Evolutionary conservation across 208 protist genomes (phyloP), one percentile per base, ranked within the genome.

Genomic region (Lotmaria passim): DNA sequence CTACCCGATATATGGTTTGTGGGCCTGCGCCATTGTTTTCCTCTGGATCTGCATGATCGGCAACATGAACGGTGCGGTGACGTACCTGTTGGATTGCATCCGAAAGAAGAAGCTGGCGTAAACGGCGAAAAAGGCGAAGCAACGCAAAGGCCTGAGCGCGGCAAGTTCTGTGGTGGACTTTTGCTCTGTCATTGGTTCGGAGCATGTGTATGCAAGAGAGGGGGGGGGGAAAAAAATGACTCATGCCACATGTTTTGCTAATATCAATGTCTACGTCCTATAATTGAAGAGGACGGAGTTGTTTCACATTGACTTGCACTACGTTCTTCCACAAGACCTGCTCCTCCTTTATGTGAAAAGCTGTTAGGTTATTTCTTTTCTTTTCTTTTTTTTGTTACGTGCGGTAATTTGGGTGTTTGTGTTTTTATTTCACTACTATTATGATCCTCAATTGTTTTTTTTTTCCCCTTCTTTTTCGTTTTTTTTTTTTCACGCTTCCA

Each of bases 1-100:
- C 50, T 97, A 90, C 79, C 83, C 70, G 44, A 76, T 76, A 24
- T 76, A 76, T 15, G 7, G 31, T 15, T 60, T 76, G 17, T 76
- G 70, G 70, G 53, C 62, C 62, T 70, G 61, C 43, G 70, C 70
- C 0, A 76, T 76, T 33, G 56, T 76, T 8, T 50, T 76, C 15
- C 19, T 64, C 10, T 76, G 70, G 70, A 56, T 76, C 7, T 60
- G 66, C 26, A 6, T 76, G 7, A 69, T 76, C 30, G 70, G 15
- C 24, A 76, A 69, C 30, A 48, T 69, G 53, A 76, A 76, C 23
- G 70, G 70, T 23, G 70, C 70, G 7, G 17, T 76, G 43, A 70
- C 53, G 19, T 76, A 76, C 70, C 36, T 70, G 12, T 34, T 39
- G 38, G 50, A 50, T 28, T 23, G 31, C 62, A 30, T 59, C 2